A percentile compares a stretch with the other conserved stretches of the same genome.
Evolutionary conservation across 176 grass and related monocot genomes (phyloP).

Genomic region (Zea luxurians): DNA sequence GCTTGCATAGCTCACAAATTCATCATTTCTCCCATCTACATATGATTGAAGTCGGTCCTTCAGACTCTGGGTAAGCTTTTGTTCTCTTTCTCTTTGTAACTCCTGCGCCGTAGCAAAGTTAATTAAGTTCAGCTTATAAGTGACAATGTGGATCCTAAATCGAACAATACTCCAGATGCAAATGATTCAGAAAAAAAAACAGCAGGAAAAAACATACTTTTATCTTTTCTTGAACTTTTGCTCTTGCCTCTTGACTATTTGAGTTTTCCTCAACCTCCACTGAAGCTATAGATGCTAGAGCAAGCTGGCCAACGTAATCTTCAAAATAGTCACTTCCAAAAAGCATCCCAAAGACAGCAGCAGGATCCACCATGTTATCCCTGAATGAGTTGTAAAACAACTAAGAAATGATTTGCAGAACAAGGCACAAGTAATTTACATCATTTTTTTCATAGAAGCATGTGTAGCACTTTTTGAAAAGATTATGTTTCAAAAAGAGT

Average conservation of each 20-base stretch:
- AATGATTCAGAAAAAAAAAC: conserved; percentile 7
- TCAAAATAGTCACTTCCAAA: conserved; percentile 98
- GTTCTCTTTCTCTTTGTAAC: conserved; percentile 79
- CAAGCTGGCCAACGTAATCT: conserved; percentile 95
- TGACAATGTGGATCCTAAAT: not conserved
- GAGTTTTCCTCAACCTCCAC: conserved; percentile 65
- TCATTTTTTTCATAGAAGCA: conserved; percentile 6
- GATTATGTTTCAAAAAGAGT: not conserved
- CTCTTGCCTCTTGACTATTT: conserved; percentile 57
- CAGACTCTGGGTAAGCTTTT: conserved; percentile 74
- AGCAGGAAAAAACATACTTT: conserved; percentile 49
- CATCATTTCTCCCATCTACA: conserved; percentile 70
- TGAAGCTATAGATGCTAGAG: conserved; percentile 84
- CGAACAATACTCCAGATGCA: conserved; percentile 2
- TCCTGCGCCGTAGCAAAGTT: conserved; percentile 52
- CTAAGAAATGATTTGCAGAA: not conserved
- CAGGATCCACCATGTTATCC: conserved; percentile 85
- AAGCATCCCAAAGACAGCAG: conserved; percentile 96
- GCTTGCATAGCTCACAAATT: conserved; percentile 73
- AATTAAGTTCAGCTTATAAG: conserved; percentile 23
- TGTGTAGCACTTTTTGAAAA: conserved; percentile 1
- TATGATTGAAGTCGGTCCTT: conserved; percentile 81
- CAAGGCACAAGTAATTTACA: not conserved
- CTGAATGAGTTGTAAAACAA: conserved; percentile 43
- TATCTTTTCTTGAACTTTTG: conserved; percentile 86